A percentile compares a stretch with the other conserved stretches of the same genome.
Evolutionary conservation across 345 rosid species (phyloP).

Genomic region (Fremontodendron californicum): DNA sequence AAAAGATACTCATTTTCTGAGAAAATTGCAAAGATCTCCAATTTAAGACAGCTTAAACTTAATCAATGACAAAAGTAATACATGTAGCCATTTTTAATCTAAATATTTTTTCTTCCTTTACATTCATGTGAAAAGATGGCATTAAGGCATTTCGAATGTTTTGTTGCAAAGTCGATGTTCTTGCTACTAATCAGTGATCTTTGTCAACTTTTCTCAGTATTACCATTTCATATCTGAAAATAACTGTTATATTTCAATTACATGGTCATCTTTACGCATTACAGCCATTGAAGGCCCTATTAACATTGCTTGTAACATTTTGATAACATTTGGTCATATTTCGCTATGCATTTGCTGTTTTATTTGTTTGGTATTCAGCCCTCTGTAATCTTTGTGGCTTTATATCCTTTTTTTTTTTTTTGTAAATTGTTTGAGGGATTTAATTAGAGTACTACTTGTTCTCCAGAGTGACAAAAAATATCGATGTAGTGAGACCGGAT

Average conservation of each 20-base stretch:
- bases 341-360: not conserved
- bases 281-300: not conserved
- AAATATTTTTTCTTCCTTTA: not conserved
- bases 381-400: not conserved
- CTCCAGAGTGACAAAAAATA: conserved; percentile 61
- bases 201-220: not conserved
- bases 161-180: not conserved
- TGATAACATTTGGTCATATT: not conserved
- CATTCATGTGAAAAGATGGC: not conserved
- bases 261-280: not conserved
- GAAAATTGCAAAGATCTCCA: not conserved
- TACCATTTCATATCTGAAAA: not conserved
- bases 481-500: conserved; percentile 94
- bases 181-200: not conserved
- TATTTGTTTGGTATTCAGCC: not conserved
- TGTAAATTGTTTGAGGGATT: conserved; percentile 12
- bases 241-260: not conserved
- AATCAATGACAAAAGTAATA: not conserved
- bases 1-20: not conserved
- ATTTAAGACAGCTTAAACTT: not conserved
- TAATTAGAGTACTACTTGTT: not conserved
- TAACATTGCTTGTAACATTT: not conserved
- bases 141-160: not conserved
- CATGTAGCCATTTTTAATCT: not conserved
- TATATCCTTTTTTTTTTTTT: not conserved